These are phyloP conservation scores for Entonaema liquescens DNA, from an alignment of 495 filamentous ascomycete species.

Conservation along the genomic window DNA sequence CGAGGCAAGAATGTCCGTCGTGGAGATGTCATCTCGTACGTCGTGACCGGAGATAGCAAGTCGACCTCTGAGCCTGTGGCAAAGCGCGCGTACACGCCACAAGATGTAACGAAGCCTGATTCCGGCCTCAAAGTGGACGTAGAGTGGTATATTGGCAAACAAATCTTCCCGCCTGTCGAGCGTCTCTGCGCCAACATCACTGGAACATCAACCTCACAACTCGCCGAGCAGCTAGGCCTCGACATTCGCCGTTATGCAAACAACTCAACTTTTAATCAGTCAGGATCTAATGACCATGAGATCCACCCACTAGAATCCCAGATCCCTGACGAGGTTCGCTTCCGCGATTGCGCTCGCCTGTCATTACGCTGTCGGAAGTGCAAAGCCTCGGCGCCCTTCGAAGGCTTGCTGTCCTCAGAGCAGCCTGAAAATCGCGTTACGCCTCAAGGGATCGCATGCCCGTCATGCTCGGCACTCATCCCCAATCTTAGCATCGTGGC, in stretches of 20 bases:
- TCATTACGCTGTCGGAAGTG: slow-evolving; percentile 82
- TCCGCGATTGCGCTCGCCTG: slow-evolving; percentile 79
- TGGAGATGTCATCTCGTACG: slow-evolving; percentile 94
- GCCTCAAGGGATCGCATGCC: slow-evolving; percentile 77
- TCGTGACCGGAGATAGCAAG: slow-evolving; percentile 83
- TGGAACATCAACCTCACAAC: slow-evolving; percentile 84
- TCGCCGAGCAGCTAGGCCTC: slow-evolving; percentile 93
- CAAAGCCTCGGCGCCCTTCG: slow-evolving; percentile 73
- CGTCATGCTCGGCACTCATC: slow-evolving; percentile 66
- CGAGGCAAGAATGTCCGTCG: slow-evolving; percentile 86
- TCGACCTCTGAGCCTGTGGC: slow-evolving; percentile 76
- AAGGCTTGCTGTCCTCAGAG: slow-evolving; percentile 65
- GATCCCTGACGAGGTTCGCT: slow-evolving; percentile 86
- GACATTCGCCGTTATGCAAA: slow-evolving; percentile 86
- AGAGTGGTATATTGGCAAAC: slow-evolving; percentile 97
- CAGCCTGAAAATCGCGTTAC: slow-evolving; percentile 62
- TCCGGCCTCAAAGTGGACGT: slow-evolving; percentile 83
- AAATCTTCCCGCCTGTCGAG: slow-evolving; percentile 98
- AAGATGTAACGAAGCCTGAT: slow-evolving; percentile 81
- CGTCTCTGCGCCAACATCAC: slow-evolving; percentile 95
- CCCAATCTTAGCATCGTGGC: slow-evolving; percentile 78
- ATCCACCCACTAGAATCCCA: slow-evolving; percentile 93
- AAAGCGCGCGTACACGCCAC: slow-evolving; percentile 85
- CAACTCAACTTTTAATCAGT: slow-evolving; percentile 60
- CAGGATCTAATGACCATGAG: slow-evolving; percentile 65